Percentiles rank a stretch among this genome's conserved stretches.
Evolutionary conservation across 1,139 yeast species (phyloP).

Genomic region (Magnusiomyces fungicola): DNA sequence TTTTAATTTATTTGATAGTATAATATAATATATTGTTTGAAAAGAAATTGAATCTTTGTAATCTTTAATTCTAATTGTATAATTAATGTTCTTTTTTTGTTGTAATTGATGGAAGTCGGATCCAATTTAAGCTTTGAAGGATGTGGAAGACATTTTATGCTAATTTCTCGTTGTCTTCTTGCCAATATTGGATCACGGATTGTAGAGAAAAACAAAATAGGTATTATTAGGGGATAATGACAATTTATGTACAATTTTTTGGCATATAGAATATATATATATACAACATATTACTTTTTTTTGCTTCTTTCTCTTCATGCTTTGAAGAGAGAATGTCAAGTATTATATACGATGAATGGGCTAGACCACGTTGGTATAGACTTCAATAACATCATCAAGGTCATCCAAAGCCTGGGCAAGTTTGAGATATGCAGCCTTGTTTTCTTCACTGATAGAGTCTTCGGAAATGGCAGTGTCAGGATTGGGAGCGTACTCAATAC

Average conservation of each 20-base stretch:
- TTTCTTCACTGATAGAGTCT: slow-evolving; percentile 39
- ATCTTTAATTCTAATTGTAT: background rate
- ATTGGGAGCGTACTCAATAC: slow-evolving; percentile 60
- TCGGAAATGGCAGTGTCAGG: slow-evolving; percentile 52
- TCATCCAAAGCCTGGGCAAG: slow-evolving; percentile 59
- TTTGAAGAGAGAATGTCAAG: no score
- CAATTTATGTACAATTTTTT: no score
- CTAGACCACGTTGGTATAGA: slow-evolving; percentile 47
- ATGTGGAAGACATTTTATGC: background rate
- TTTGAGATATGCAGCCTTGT: slow-evolving; percentile 47
- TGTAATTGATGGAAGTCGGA: background rate
- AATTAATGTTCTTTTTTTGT: background rate
- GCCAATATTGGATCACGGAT: no score
- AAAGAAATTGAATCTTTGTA: background rate
- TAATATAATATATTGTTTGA: no score
- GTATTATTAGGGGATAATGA: no score
- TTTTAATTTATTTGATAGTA: no score
- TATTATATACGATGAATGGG: no score
- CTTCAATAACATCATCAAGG: slow-evolving; percentile 72
- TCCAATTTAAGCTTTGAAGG: background rate
- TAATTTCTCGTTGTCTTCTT: no score
- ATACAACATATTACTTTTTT: background rate
- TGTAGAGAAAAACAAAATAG: no score
- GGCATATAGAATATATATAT: no score
- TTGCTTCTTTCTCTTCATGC: no score